Conservation (phyloP, 2,329 filamentous ascomycete genomes). For the Cercospora brassicicola region DNA sequence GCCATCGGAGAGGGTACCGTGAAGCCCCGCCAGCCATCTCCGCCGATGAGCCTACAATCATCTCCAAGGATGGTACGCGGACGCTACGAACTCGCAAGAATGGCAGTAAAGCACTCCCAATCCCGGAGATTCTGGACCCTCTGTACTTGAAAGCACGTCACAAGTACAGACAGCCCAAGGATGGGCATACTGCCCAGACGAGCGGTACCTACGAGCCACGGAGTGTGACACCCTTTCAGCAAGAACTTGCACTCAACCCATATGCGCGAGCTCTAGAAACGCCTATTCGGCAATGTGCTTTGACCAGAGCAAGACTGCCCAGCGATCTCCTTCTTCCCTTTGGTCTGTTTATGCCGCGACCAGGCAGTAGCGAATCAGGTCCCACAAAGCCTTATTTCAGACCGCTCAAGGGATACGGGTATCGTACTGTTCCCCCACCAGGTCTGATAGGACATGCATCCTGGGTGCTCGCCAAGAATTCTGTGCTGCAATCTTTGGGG, state of each 20-base stretch:
- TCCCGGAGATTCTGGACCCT: conserved; percentile 53
- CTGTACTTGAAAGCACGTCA: conserved; percentile 40
- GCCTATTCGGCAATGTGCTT: conserved; percentile 58
- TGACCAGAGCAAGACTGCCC: conserved; percentile 56
- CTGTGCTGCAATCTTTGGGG: conserved; percentile 26
- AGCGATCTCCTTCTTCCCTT: conserved; percentile 65
- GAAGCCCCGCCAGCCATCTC: neutral
- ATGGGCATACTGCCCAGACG: conserved; percentile 13
- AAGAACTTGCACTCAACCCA: conserved; percentile 60
- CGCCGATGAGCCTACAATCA: neutral
- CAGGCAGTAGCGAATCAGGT: neutral
- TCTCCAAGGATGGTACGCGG: conserved; percentile 26
- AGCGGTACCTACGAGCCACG: conserved; percentile 42
- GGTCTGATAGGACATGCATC: conserved; percentile 9
- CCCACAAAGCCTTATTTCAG: neutral
- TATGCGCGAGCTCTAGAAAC: conserved; percentile 65
- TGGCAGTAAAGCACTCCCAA: conserved; percentile 43
- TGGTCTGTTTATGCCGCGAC: conserved; percentile 52
- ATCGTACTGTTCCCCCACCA: conserved; percentile 46
- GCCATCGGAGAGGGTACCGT: no score
- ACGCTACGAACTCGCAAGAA: conserved; percentile 40
- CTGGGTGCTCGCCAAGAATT: conserved; percentile 28
- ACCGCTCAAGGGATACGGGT: neutral
- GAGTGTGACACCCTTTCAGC: conserved; percentile 54
- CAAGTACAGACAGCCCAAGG: conserved; percentile 44